Base-by-base conservation (phyloP, 805 yeast genomes). In the Spathaspora girioi region DNA sequence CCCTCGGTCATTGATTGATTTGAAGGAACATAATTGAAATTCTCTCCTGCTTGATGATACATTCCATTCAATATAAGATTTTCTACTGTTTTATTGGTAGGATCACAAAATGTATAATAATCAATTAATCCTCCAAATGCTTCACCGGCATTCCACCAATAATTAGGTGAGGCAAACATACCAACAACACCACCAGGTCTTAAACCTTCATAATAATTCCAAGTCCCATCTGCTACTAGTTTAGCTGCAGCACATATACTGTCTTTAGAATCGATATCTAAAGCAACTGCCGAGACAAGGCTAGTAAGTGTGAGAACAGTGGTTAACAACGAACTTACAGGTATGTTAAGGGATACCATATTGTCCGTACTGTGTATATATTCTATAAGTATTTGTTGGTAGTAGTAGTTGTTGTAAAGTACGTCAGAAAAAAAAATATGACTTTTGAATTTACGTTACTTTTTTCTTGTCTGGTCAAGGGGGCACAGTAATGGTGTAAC, bases 141-240 rank as follows among this genome's bases (percentile, higher is more conserved):
- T 59, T 75, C 79, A 20, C 80, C 80, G 23, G 80, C 79, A 54
- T 77, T 68, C 81, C 81, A 77, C 81, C 81, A 77, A 63, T 76
- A 77, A 66, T 77, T 72, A 2, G 79, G 80, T 12, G 66, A 47
- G 4, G 63, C 52, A 56, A 77, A 75, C 77, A 73, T 73, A 1
- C 81, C 81, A 9, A 76, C 70, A 9, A 73, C 65, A 27, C 81
- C 81, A 14, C 80, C 81, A 50, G 65, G 58, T 31, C 57, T 31
- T 40, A 55, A 52, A 17, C 81, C 82, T 52, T 63, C 68, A 59
- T 77, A 77, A 56, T 77, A 77, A 61, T 77, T 74, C 68, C 72
- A 65, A 51, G 71, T 67, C 41, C 81, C 82, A 12, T 66, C 55
- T 1, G 64, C 67, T 1, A 75, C 59, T 1, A 41, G 47, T 32